Percentiles rank a stretch among this genome's conserved stretches.
phyloP scores from a whole-genome alignment of 2,329 filamentous ascomycete species.

The Trichocomaceae sp. region DNA sequence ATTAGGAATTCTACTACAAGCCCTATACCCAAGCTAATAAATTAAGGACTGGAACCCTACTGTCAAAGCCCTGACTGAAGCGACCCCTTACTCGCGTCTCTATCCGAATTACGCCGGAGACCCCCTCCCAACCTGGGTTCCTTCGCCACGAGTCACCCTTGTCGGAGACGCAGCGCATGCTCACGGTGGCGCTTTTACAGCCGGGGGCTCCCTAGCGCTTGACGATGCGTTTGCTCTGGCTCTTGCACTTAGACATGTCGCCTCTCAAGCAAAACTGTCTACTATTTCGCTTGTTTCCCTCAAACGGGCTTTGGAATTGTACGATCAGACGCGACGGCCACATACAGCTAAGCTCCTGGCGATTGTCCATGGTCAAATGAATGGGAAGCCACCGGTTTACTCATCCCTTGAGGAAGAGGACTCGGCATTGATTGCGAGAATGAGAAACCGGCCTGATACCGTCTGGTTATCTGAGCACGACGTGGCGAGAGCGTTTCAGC shows the following conservation, averaged over 20 bases:
- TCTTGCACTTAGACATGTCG: constrained; percentile 33
- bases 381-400: constrained; percentile 10
- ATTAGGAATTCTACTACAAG: not conserved
- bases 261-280: constrained; percentile 17
- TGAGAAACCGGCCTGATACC: constrained; percentile 33
- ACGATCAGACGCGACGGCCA: constrained; percentile 42
- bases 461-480: constrained; percentile 46
- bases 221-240: constrained; percentile 38
- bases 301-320: constrained; percentile 30
- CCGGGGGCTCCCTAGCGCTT: constrained; percentile 25
- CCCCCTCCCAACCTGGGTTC: constrained; percentile 38
- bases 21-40: not conserved
- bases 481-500: constrained; percentile 34
- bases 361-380: constrained; percentile 29
- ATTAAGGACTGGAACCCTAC: constrained; percentile 41
- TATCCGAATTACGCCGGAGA: constrained; percentile 42
- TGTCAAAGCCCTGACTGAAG: constrained; percentile 35
- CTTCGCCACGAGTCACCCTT: constrained; percentile 26
- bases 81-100: constrained; percentile 35
- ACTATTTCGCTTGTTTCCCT: constrained; percentile 16
- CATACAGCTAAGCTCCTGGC: constrained; percentile 36
- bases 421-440: constrained; percentile 29
- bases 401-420: constrained; percentile 28
- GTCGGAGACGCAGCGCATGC: constrained; percentile 27
- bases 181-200: constrained; percentile 27